These are phyloP conservation scores for Lactuca sativa DNA, from an alignment of 129 eudicot species.

Conservation along the genomic window DNA sequence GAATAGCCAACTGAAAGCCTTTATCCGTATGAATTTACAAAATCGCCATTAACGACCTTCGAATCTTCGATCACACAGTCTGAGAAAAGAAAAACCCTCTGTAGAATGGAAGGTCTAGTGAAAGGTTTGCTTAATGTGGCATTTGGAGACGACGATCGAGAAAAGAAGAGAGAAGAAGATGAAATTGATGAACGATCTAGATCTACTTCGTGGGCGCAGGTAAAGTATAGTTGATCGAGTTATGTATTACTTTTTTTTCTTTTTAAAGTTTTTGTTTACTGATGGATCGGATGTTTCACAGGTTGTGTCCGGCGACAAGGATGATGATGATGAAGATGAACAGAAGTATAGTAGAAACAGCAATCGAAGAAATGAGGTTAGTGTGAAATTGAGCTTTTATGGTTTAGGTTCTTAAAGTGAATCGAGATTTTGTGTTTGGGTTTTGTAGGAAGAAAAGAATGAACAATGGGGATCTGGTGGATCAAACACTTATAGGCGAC, in stretches of 20 bases:
- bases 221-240: background rate
- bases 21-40: slow-evolving; percentile 2
- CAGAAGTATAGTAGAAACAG: slow-evolving; percentile 17
- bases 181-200: slow-evolving; percentile 62
- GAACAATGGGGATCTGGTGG: slow-evolving; percentile 55
- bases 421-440: slow-evolving; percentile 12
- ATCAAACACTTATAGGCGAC: slow-evolving; percentile 42
- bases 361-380: slow-evolving; percentile 41
- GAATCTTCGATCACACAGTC: slow-evolving; percentile 23
- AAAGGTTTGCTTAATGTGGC: slow-evolving; percentile 73
- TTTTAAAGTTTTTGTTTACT: background rate
- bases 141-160: slow-evolving; percentile 40
- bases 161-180: slow-evolving; percentile 25
- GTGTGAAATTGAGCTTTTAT: slow-evolving; percentile 9
- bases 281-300: slow-evolving; percentile 29
- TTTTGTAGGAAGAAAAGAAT: slow-evolving; percentile 44
- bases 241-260: background rate
- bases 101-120: slow-evolving; percentile 67
- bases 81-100: background rate
- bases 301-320: slow-evolving; percentile 81
- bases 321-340: slow-evolving; percentile 41
- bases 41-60: slow-evolving; percentile 25
- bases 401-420: background rate
- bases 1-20: slow-evolving; percentile 8
- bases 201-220: slow-evolving; percentile 92